Percentiles rank a stretch among this genome's conserved stretches.
Evolutionary conservation across 306 rosid genomes (phyloP).

Genomic region (Malus asiatica): DNA sequence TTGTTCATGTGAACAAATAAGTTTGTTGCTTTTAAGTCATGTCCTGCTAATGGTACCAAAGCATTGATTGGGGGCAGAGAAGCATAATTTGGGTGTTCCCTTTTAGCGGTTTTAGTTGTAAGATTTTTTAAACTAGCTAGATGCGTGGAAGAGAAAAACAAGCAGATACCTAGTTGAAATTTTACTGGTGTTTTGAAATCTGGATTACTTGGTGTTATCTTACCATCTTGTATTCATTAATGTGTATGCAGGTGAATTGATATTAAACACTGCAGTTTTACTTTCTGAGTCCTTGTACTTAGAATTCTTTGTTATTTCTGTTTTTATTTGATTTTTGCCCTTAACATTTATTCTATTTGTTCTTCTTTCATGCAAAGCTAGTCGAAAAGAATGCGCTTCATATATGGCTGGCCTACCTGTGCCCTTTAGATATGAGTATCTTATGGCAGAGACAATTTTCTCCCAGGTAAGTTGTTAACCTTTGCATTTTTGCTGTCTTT

Average conservation of each 20-base stretch:
- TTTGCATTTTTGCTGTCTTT: not conserved
- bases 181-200: not conserved
- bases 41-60: not conserved
- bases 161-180: not conserved
- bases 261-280: not conserved
- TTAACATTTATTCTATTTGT: slow-evolving; percentile 31
- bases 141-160: not conserved
- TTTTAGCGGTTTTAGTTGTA: not conserved
- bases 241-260: not conserved
- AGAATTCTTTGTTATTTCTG: not conserved
- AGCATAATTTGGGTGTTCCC: not conserved
- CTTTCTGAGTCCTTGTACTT: not conserved
- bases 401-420: slow-evolving; percentile 96
- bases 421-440: slow-evolving; percentile 89
- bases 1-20: not conserved
- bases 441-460: slow-evolving; percentile 99
- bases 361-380: slow-evolving; percentile 83
- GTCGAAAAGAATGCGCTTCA: slow-evolving; percentile 99
- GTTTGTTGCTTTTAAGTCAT: not conserved
- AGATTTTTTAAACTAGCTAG: not conserved
- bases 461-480: slow-evolving; percentile 61
- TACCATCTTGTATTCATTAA: not conserved
- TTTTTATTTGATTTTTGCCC: not conserved
- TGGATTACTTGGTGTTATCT: not conserved
- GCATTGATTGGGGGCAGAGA: not conserved